These are phyloP conservation scores for Boletus barrowsii DNA, from an alignment of 768 basidiomycete genomes.

Conservation along the genomic window DNA sequence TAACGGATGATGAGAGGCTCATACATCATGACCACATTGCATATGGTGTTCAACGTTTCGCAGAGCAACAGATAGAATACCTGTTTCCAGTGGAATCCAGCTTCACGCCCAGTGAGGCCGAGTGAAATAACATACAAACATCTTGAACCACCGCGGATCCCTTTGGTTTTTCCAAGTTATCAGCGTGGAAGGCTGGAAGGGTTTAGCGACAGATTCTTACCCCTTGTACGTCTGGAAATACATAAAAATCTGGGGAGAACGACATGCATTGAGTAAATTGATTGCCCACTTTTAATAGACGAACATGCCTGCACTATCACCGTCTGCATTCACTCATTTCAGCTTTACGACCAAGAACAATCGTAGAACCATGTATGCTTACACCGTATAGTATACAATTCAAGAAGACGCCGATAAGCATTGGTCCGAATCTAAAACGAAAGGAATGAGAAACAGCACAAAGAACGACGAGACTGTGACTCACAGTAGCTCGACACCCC, in stretches of 20 bases:
- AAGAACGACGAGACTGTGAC: background rate
- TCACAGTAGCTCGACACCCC: background rate
- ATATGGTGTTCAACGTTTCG: constrained; percentile 47
- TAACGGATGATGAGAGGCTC: constrained; percentile 45
- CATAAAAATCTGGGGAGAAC: constrained; percentile 38
- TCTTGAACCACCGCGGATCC: constrained; percentile 44
- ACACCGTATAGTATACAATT: constrained; percentile 17
- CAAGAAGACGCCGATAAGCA: constrained; percentile 11
- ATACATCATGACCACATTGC: constrained; percentile 47
- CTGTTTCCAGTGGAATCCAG: constrained; percentile 19
- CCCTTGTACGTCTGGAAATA: constrained; percentile 43
- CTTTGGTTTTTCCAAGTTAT: constrained; percentile 22
- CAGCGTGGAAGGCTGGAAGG: no score
- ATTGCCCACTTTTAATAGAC: background rate
- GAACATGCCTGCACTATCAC: constrained; percentile 8
- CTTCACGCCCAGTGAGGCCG: no score
- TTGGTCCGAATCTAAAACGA: constrained; percentile 32
- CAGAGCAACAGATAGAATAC: constrained; percentile 41
- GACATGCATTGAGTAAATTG: background rate
- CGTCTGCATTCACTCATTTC: background rate
- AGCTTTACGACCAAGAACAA: background rate
- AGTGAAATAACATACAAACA: constrained; percentile 34
- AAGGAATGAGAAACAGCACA: constrained; percentile 34
- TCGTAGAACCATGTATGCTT: background rate
- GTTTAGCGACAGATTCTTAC: constrained; percentile 16